Percentiles rank a stretch among this genome's conserved stretches.
Conservation (phyloP, 2,329 filamentous ascomycete species). For the Sodiomyces alkalinus region DNA sequence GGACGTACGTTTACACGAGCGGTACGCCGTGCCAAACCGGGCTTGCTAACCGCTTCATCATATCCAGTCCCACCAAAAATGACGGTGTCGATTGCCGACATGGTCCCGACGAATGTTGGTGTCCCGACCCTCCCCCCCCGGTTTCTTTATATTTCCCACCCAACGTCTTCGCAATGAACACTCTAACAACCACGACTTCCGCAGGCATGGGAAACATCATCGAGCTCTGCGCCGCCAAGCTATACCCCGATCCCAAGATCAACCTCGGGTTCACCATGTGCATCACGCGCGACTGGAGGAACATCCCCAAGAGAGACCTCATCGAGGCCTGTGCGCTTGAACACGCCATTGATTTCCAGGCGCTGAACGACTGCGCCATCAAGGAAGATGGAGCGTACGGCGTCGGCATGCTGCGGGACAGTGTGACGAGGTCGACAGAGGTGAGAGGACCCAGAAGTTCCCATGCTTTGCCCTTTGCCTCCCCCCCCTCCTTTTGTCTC, state of each 20-base stretch:
- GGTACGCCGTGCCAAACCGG: background rate
- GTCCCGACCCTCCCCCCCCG: slow-evolving; percentile 4
- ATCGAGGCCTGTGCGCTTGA: slow-evolving; percentile 81
- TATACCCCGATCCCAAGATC: slow-evolving; percentile 74
- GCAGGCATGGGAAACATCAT: slow-evolving; percentile 79
- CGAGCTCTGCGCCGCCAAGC: slow-evolving; percentile 72
- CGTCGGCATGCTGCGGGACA: slow-evolving; percentile 50
- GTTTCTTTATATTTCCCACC: background rate
- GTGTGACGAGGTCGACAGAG: slow-evolving; percentile 46
- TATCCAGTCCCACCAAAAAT: slow-evolving; percentile 48
- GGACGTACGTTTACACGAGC: slow-evolving; percentile 39
- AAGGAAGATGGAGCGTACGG: slow-evolving; percentile 60
- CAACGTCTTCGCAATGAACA: background rate
- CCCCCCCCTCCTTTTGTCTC: slow-evolving; percentile 1
- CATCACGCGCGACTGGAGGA: slow-evolving; percentile 56
- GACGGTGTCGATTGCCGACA: slow-evolving; percentile 82
- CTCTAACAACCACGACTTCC: background rate
- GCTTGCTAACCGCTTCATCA: background rate
- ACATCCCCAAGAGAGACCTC: slow-evolving; percentile 65
- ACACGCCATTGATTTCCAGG: slow-evolving; percentile 71
- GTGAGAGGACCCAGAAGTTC: too few relatives aligned
- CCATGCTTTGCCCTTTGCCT: too few relatives aligned
- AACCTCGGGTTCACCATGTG: slow-evolving; percentile 92
- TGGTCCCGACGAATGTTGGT: slow-evolving; percentile 66
- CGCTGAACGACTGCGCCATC: slow-evolving; percentile 69